A percentile compares a stretch with the other conserved stretches of the same genome.
Conservation (phyloP, 2,329 filamentous ascomycete species). For the Cercospora brassicicola region DNA sequence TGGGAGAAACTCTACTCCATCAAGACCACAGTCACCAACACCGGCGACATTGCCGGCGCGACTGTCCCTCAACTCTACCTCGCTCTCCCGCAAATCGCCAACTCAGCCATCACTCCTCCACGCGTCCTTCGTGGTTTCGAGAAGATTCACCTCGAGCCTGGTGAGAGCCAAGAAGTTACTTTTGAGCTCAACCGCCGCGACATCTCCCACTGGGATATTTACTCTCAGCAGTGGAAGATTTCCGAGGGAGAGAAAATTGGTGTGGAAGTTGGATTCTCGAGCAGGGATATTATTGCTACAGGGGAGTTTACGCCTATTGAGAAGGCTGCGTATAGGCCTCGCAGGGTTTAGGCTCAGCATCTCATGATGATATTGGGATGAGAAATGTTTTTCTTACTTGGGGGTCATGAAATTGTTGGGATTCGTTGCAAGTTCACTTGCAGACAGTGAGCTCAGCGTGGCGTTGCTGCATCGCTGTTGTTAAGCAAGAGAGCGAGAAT, state of each 20-base stretch:
- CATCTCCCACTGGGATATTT: conserved; percentile 31
- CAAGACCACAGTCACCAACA: conserved; percentile 62
- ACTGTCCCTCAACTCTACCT: conserved; percentile 59
- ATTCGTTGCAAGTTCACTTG: no score
- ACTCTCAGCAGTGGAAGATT: conserved; percentile 16
- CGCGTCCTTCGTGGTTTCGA: conserved; percentile 44
- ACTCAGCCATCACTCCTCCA: conserved; percentile 25
- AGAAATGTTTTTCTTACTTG: no score
- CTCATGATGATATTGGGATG: background rate
- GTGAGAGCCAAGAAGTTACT: conserved; percentile 25
- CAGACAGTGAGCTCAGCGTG: background rate
- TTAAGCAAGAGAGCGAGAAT: background rate
- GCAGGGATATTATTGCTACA: conserved; percentile 30
- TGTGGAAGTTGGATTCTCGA: conserved; percentile 33
- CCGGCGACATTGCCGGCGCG: conserved; percentile 53
- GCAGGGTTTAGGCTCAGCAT: background rate
- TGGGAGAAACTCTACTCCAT: conserved; percentile 63
- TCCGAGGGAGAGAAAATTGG: conserved; percentile 6
- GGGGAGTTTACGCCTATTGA: conserved; percentile 20
- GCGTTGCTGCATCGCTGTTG: background rate
- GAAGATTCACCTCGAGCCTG: conserved; percentile 36
- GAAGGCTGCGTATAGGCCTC: background rate
- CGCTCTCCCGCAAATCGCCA: conserved; percentile 42
- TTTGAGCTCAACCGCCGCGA: conserved; percentile 26
- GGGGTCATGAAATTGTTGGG: no score